Base-by-base conservation (phyloP, 768 basidiomycete genomes). In the Serendipita sp. region DNA sequence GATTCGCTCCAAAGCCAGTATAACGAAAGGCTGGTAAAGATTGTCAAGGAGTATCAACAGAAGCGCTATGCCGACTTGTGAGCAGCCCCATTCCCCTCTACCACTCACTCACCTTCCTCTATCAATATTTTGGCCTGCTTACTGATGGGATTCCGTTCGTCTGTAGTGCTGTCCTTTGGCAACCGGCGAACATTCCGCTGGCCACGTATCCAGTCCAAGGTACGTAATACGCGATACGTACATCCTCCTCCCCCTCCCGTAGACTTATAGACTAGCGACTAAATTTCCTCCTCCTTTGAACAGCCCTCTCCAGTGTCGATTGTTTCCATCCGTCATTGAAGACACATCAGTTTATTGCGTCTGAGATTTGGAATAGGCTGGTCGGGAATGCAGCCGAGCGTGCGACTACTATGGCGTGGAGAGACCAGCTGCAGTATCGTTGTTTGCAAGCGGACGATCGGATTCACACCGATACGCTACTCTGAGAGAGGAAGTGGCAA, bases 21-120 rank as follows among this genome's bases (percentile, higher is more conserved):
- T 38, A 63, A 50, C 41, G 44, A 50, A 20, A 48, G 62, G 13
- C 62, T 63, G 7, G 22, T 38, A 3, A 63, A 63, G 41, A 63
- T 63, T 43, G 50, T 58, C 4, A 63, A 63, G 42, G 62, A 63
- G 9, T 63, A 63, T 43, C 62, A 63, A 24, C 48, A 42, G 17
- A 28, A 16, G 4, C 28, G 34, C 20, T 62, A 62, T 43, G 14
- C 33, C 4, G 22, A n/a, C 20, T 63, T 63, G 62, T 63, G 28
- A 30, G 62, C 48, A 34, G n/a, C 13, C 16, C 16, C 20, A 31
- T 33, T 20, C 45, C 26, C 20, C n/a, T 28, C 45, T 5, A 7
- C n/a, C n/a, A n/a, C n/a, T n/a, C n/a, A n/a, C n/a, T n/a, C n/a
- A n/a, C n/a, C n/a, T n/a, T n/a, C n/a, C n/a, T n/a, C n/a, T n/a